These are phyloP conservation scores for Marchantia paleacea DNA, from an alignment of 225 moss, liverwort and hornwort species.

Conservation along the genomic window DNA sequence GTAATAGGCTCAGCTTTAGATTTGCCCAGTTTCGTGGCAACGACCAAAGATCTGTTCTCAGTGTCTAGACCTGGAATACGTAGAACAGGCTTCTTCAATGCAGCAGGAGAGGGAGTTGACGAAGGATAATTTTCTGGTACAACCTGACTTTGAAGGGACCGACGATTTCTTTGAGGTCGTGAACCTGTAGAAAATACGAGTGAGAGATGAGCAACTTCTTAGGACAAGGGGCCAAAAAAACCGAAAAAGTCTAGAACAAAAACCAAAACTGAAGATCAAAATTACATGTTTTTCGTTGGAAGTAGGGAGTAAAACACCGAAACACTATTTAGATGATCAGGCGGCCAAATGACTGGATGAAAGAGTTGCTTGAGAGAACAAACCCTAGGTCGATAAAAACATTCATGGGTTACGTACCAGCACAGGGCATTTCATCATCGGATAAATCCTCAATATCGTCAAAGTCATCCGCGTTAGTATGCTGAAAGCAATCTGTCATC, in stretches of 20 bases:
- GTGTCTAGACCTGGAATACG: conserved; percentile 23
- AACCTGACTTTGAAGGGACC: background rate
- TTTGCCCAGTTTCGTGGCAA: background rate
- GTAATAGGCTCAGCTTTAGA: conserved; percentile 8
- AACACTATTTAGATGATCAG: background rate
- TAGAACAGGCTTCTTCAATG: conserved; percentile 16
- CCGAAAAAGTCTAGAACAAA: background rate
- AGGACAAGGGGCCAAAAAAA: background rate
- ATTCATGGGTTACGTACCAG: conserved; percentile 17
- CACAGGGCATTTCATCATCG: conserved; percentile 24
- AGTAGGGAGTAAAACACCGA: background rate
- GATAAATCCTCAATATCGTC: conserved; percentile 49
- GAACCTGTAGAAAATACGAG: conserved; percentile 12
- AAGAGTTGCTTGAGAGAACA: background rate
- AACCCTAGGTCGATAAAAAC: background rate
- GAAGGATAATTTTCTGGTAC: background rate
- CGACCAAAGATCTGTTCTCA: background rate
- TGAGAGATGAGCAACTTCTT: background rate
- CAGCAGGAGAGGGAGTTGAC: conserved; percentile 19
- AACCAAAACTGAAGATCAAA: background rate
- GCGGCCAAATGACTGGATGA: background rate
- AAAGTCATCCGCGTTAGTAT: background rate
- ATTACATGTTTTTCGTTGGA: background rate
- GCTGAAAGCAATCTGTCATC: background rate
- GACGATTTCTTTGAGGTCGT: conserved; percentile 20